Conservation (phyloP, 352 stramenopile species). For the Pythium biforme region DNA sequence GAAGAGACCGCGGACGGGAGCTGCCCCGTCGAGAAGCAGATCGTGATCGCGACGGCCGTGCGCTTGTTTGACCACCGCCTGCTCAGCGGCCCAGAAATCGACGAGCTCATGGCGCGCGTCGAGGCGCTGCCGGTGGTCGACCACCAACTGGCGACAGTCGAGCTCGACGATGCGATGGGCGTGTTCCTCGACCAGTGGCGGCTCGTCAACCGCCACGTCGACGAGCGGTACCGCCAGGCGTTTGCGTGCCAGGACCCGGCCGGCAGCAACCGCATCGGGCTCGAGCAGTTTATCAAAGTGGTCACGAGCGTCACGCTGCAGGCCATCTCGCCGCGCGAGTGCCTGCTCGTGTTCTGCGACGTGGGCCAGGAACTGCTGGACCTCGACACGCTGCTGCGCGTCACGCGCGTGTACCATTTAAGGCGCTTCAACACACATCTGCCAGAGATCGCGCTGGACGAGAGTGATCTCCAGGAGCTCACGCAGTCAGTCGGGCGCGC, state of each 20-base stretch:
- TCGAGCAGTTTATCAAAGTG: conserved; percentile 76
- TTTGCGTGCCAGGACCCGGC: conserved; percentile 40
- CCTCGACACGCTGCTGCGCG: conserved; percentile 49
- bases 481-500: conserved; percentile 41
- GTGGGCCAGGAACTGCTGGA: conserved; percentile 60
- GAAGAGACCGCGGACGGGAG: conserved; percentile 52
- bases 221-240: conserved; percentile 58
- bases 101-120: conserved; percentile 35
- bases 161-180: conserved; percentile 68
- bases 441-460: conserved; percentile 46
- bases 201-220: conserved; percentile 39
- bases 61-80: conserved; percentile 45
- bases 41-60: conserved; percentile 33
- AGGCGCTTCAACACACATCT: conserved; percentile 49
- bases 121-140: conserved; percentile 26
- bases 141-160: conserved; percentile 26
- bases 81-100: conserved; percentile 37
- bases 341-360: conserved; percentile 64
- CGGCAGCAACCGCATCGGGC: conserved; percentile 48
- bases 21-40: conserved; percentile 39
- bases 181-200: conserved; percentile 61
- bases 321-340: conserved; percentile 48
- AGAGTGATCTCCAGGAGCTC: conserved; percentile 51
- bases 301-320: conserved; percentile 57
- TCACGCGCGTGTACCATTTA: conserved; percentile 60